Conservation (phyloP, 768 basidiomycete genomes). For the Galerina sulciceps region DNA sequence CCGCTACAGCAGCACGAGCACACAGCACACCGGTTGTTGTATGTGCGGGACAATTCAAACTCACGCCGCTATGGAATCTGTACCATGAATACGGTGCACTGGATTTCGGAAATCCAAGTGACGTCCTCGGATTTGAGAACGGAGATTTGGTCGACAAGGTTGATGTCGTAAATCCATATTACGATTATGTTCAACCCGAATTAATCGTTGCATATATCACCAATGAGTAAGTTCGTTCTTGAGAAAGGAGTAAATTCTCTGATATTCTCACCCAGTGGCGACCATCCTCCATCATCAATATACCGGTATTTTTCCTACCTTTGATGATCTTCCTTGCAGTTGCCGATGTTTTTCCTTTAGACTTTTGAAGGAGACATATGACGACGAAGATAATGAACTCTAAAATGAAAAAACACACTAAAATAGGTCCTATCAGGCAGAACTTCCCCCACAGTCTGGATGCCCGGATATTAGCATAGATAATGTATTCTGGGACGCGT, state of each 20-base stretch:
- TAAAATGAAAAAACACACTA: slow-evolving; percentile 34
- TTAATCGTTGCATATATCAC: slow-evolving; percentile 93
- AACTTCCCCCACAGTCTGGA: slow-evolving; percentile 10
- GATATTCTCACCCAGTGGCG: slow-evolving; percentile 63
- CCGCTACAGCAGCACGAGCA: slow-evolving; percentile 84
- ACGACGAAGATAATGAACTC: slow-evolving; percentile 90
- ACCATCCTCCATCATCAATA: slow-evolving; percentile 94
- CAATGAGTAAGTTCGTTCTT: slow-evolving; percentile 77
- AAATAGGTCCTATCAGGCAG: slow-evolving; percentile 15
- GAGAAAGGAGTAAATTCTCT: slow-evolving; percentile 7
- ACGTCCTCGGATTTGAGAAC: slow-evolving; percentile 75
- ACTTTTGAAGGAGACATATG: slow-evolving; percentile 92
- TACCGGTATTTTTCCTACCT: slow-evolving; percentile 62
- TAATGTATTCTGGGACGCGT: slow-evolving; percentile 17
- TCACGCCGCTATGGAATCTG: slow-evolving; percentile 89
- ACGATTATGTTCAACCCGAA: slow-evolving; percentile 93
- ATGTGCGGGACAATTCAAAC: slow-evolving; percentile 94
- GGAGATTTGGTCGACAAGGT: slow-evolving; percentile 83
- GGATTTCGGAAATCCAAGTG: slow-evolving; percentile 73
- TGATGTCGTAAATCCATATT: slow-evolving; percentile 95
- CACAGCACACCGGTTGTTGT: slow-evolving; percentile 94
- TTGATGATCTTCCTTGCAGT: neutral
- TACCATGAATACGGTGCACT: slow-evolving; percentile 86
- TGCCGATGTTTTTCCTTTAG: slow-evolving; percentile 37
- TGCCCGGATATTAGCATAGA: slow-evolving; percentile 14